Base-by-base conservation (phyloP, 805 yeast species). In the Cyberlindnera japonica region DNA sequence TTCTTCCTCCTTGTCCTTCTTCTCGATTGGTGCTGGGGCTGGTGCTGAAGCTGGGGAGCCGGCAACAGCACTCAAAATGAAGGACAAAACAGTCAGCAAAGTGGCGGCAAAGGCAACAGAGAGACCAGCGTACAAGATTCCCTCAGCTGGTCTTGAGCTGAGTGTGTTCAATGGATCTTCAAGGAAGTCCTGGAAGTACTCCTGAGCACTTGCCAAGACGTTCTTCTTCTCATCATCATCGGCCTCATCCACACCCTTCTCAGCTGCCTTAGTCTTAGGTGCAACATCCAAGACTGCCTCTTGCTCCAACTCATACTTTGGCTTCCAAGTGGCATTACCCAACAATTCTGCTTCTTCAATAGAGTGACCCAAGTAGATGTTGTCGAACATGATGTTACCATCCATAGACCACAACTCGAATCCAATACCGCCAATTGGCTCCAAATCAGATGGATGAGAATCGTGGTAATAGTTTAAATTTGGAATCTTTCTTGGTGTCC, bases 351-450 rank as follows among this genome's bases (percentile, higher is more conserved):
- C 96, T 56, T 89, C 96, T 27, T 65, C 68, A n/a, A 89, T 67
- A 2, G 85, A 78, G 57, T 86, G 90, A 22, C 96, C 96, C 45
- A 89, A 61, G 59, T 89, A 90, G 45, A 89, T 77, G 64, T 89
- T 86, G 60, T 87, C 87, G 58, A 89, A 86, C 59, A 85, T 51
- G 37, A 88, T 75, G 36, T 84, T 76, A 31, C 71, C 70, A 48
- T 85, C 81, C 81, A 89, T 83, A 34, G 91, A 76, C 95, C 96
- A 89, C 48, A 89, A 67, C 62, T 89, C 97, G 55, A 90, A 85
- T 8, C 95, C 96, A 33, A 88, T 53, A 10, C 84, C 95, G 18
- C 89, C 90, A 48, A 87, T 76, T 24, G 80, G 76, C 50, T 77
- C 81, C 43, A 82, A 61, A 48, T 79, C 68, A 10, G 82, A 68